These are phyloP conservation scores for Neolentinus lepideus DNA, from an alignment of 1,284 basidiomycete genomes.

Conservation along the genomic window DNA sequence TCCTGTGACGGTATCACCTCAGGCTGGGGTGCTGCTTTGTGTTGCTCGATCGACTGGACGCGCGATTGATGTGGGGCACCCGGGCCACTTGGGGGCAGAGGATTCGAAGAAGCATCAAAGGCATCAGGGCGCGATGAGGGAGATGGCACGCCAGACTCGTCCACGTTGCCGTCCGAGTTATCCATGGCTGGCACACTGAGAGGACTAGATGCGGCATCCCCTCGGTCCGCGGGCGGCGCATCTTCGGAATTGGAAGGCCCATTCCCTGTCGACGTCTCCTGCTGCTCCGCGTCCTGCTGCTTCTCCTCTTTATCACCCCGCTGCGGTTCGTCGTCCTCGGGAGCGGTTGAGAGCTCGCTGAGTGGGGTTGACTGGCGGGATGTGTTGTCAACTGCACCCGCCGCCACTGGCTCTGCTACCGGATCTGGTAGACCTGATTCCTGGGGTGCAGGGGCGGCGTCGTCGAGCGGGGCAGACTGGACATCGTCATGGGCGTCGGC, in stretches of 20 bases:
- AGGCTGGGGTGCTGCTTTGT: background rate
- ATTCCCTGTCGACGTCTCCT: background rate
- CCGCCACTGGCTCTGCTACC: background rate
- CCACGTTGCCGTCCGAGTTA: conserved; percentile 2
- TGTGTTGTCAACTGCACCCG: conserved; percentile 6
- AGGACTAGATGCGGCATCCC: background rate
- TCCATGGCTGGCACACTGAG: background rate
- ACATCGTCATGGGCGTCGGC: conserved; percentile 13
- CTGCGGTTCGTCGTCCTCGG: conserved; percentile 26
- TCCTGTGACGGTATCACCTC: background rate
- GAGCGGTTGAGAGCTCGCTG: conserved; percentile 60
- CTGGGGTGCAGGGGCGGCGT: background rate
- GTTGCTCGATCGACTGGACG: background rate
- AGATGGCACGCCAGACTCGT: background rate
- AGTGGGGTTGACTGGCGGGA: conserved; percentile 57
- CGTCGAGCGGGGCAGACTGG: conserved; percentile 1
- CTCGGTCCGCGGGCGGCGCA: background rate
- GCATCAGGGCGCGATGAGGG: background rate
- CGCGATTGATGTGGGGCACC: background rate
- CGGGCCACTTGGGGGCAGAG: background rate
- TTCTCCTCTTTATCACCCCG: background rate
- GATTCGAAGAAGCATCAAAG: background rate
- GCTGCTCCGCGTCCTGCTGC: background rate
- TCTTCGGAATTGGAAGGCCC: conserved; percentile 1
- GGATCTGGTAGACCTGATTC: background rate